phyloP scores from a whole-genome alignment of 176 grass and related monocot species.

The Leersia perrieri region DNA sequence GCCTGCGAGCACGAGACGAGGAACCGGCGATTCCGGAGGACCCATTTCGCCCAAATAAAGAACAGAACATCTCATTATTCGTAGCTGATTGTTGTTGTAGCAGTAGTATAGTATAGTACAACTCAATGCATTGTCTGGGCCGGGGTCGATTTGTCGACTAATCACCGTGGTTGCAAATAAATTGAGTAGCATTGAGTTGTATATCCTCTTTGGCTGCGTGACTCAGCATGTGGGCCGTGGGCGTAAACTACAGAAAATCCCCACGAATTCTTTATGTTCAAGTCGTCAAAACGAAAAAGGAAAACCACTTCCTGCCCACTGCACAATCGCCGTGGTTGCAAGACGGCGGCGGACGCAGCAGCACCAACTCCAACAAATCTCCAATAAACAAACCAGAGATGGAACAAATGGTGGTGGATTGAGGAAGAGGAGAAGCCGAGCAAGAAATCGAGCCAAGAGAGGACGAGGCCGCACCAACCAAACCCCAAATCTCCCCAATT shows the following conservation, averaged over 20 bases:
- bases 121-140: background rate
- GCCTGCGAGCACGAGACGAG: background rate
- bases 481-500: background rate
- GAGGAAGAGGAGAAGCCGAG: background rate
- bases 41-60: background rate
- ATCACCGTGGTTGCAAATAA: constrained; percentile 2
- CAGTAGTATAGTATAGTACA: constrained; percentile 1
- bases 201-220: constrained; percentile 11
- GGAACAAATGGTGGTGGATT: too few relatives aligned
- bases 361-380: background rate
- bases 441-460: background rate
- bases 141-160: background rate
- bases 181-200: background rate
- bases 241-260: too few relatives aligned
- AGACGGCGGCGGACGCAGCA: background rate
- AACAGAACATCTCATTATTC: background rate
- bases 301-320: background rate
- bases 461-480: background rate
- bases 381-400: background rate
- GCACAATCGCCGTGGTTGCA: background rate
- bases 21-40: background rate
- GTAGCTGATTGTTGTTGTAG: background rate
- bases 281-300: too few relatives aligned
- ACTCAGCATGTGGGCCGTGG: constrained; percentile 30
- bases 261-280: too few relatives aligned